Evolutionary conservation across 1,139 yeast genomes (phyloP), one percentile per base, ranked within the genome.

Genomic region (Blastobotrys serpentis): DNA sequence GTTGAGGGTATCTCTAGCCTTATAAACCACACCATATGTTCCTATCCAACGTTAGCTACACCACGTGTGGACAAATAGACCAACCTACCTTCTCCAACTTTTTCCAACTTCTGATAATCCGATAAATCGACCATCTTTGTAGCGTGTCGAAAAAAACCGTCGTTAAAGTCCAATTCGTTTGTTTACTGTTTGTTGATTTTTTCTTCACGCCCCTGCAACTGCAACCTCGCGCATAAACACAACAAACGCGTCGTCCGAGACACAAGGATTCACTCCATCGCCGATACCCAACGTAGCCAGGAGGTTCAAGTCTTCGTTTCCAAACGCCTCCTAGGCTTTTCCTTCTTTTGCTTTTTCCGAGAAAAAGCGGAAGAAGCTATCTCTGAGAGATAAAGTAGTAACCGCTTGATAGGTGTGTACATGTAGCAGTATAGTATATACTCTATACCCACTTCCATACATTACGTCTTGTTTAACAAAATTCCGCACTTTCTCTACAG

Each of bases 11-110:
- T 92, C 98, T 42, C 88, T 75, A 2, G 98, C 98, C 68, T 92
- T 92, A 72, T 92, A 94, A 21, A 92, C 99, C 48, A 92, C 98
- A 56, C 98, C 99, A 65, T 92, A 92, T 2, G 99, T 92, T 55
- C 92, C 82, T 77, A 47, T 11, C 19, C 22, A 36, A 38, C 2
- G 39, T 38, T 40, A 43, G 47, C 36, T 8, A 29, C 16, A 29
- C 39, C 17, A 42, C 25, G 16, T 16, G 30, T 14, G 22, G 19
- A 13, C 41, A 32, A 34, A 30, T 6, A 30, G 6, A n/a, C n/a
- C n/a, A 30, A 58, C 74, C 33, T 58, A 72, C 92, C 98, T 72
- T 94, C 99, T 39, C 99, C 99, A 44, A 92, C 88, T 69, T 92
- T 92, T 69, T 92, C 98, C 58, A 92, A 81, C 64, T 95, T 86